Conservation (phyloP, 78 protist genomes). For the Dictyostelium intermedium region DNA sequence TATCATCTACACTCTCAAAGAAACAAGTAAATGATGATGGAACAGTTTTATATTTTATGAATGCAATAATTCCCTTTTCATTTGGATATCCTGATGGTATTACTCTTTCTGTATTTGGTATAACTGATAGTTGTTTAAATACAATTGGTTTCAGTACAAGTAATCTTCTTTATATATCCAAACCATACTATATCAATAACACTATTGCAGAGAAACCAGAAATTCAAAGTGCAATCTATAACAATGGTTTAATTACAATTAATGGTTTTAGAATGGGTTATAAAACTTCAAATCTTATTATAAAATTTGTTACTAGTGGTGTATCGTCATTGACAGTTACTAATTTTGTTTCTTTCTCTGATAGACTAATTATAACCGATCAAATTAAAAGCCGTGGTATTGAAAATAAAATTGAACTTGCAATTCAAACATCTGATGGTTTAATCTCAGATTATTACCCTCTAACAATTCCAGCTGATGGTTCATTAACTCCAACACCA, state of each 20-base stretch:
- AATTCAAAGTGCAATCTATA: background rate
- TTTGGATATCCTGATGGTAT: constrained; percentile 15
- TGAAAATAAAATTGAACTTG: background rate
- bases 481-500: background rate
- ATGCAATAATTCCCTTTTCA: background rate
- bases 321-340: background rate
- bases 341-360: background rate
- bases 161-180: background rate
- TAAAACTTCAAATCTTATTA: background rate
- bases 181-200: background rate
- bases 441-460: background rate
- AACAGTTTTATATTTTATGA: background rate
- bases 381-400: background rate
- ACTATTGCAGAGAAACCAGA: background rate
- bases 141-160: background rate
- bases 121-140: background rate
- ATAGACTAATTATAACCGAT: background rate
- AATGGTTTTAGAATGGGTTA: constrained; percentile 7
- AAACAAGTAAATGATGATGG: background rate
- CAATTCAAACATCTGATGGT: background rate
- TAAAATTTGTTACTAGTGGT: background rate
- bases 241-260: background rate
- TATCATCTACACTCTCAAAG: background rate
- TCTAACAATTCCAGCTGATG: background rate
- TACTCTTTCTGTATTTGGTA: background rate